Evolutionary conservation across 306 rosid species (phyloP), one percentile per base, ranked within the genome.

Genomic region (Fragaria ananassa): DNA sequence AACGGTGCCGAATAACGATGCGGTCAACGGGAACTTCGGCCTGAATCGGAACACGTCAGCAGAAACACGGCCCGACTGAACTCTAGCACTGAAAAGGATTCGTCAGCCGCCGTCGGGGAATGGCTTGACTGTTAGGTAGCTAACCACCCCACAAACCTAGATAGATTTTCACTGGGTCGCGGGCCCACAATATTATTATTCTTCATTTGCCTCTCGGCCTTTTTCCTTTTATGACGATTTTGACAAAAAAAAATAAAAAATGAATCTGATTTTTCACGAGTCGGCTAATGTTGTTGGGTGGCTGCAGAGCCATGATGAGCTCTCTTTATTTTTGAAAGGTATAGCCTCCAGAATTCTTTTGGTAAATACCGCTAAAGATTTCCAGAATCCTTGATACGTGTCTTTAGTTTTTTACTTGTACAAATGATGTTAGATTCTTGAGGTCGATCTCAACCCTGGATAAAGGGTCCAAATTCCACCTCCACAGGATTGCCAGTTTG

Each of bases 31-130:
- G 9, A 8, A 11, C 61, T 12, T 19, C 5, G 13, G 61, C 29
- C 27, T 6, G 6, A 2, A 56, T 0, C 12, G 62, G 14, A 9
- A 56, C 62, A 56, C 61, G 61, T 56, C 62, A 54, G 23, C 4
- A n/a, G 4, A 54, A n/a, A 8, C 62, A 19, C 23, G 13, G 61
- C 29, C 23, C 8, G 23, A 34, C 41, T 37, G 45, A 9, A 8
- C 35, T 10, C 37, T 1, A 12, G 3, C 11, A 9, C 17, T 34
- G 69, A 18, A 63, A 17, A 35, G 25, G 69, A 64, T 21, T 1
- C 5, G 25, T 64, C 69, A 8, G 25, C 69, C 69, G 69, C 69
- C 69, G 46, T 64, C 27, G 46, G 46, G 25, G 69, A 64, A 35
- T 8, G 23, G 25, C 46, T 35, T 64, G 46, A 64, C 46, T 18